phyloP scores from a whole-genome alignment of 441 rosid genomes.

The Populus hybrid region DNA sequence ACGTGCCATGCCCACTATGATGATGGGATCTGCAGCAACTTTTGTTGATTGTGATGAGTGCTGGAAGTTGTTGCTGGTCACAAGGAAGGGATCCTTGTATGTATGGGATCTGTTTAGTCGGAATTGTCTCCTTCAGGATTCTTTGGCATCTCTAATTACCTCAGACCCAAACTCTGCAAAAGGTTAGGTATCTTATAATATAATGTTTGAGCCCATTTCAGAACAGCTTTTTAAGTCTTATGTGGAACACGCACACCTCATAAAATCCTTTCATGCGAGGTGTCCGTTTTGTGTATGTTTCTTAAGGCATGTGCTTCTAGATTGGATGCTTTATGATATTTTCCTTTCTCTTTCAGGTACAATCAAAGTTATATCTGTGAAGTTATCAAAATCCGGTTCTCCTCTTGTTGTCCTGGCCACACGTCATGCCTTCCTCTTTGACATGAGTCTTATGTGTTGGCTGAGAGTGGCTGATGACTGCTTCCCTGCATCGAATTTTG shows the following conservation, averaged over 20 bases:
- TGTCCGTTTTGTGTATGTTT: not conserved
- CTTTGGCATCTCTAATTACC: constrained; percentile 68
- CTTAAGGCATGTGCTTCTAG: not conserved
- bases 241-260: not conserved
- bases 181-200: constrained; percentile 26
- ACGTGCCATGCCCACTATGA: constrained; percentile 94
- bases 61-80: constrained; percentile 86
- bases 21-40: constrained; percentile 92
- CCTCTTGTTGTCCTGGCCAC: constrained; percentile 93
- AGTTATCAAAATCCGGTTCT: constrained; percentile 86
- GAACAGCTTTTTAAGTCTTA: too few relatives aligned
- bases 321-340: constrained; percentile 5
- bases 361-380: constrained; percentile 84
- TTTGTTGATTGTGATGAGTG: constrained; percentile 88
- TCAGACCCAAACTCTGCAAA: constrained; percentile 50
- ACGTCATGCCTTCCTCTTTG: constrained; percentile 94
- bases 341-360: constrained; percentile 49
- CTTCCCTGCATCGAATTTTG: constrained; percentile 94
- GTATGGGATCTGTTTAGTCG: constrained; percentile 84
- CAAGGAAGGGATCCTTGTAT: constrained; percentile 75
- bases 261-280: not conserved
- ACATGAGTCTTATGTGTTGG: constrained; percentile 90
- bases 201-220: not conserved
- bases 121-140: constrained; percentile 71
- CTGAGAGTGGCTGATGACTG: constrained; percentile 96